A percentile compares a stretch with the other conserved stretches of the same genome.
phyloP scores from a whole-genome alignment of 192 early-diverging fungal genomes.

The Coemansia sp. region DNA sequence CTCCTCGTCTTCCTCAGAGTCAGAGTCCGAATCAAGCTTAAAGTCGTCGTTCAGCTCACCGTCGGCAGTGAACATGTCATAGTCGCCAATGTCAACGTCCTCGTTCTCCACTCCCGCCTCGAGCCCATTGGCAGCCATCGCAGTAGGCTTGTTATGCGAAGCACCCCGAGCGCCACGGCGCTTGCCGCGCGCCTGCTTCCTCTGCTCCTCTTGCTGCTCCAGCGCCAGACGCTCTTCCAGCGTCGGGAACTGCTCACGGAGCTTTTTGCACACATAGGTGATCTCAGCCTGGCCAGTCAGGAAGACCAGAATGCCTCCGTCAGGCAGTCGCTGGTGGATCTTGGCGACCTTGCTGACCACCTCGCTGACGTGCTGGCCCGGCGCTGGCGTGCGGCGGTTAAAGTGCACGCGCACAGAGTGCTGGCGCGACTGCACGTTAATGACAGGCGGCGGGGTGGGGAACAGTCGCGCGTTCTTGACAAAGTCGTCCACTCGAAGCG shows the following conservation, averaged over 20 bases:
- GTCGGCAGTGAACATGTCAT: conserved; percentile 15
- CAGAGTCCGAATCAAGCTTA: conserved; percentile 52
- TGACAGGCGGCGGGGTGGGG: conserved; percentile 72
- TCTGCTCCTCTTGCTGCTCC: conserved; percentile 23
- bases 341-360: conserved; percentile 89
- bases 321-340: conserved; percentile 90
- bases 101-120: conserved; percentile 53
- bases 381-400: conserved; percentile 81
- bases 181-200: not conserved
- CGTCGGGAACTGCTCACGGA: conserved; percentile 71
- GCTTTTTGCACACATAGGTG: conserved; percentile 67
- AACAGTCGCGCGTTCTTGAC: conserved; percentile 81
- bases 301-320: conserved; percentile 93
- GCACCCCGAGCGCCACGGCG: not conserved
- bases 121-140: conserved; percentile 40
- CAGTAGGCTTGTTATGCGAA: not conserved
- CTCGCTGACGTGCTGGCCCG: conserved; percentile 81
- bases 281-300: conserved; percentile 96
- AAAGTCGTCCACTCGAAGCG: conserved; percentile 96
- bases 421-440: conserved; percentile 91
- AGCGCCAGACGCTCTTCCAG: conserved; percentile 22
- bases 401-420: conserved; percentile 88
- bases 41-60: conserved; percentile 58
- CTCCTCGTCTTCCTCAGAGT: conserved; percentile 62
- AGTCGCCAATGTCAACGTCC: conserved; percentile 54